Conservation (phyloP, 83 land plant genomes). For the Picea engelmannii region DNA sequence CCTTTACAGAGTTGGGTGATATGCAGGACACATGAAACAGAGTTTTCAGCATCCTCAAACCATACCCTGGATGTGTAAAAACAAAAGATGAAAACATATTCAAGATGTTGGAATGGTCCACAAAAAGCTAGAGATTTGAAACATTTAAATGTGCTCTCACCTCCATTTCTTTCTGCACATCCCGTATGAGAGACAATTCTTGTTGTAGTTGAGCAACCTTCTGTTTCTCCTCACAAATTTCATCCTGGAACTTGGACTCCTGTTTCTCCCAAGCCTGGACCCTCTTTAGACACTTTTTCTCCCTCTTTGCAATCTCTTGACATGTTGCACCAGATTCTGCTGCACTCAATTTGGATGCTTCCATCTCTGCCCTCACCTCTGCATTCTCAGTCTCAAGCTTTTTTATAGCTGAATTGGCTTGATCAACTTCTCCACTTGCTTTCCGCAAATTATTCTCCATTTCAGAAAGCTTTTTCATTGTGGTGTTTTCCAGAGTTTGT, state of each 20-base stretch:
- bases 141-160: slow-evolving; percentile 21
- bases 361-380: slow-evolving; percentile 81
- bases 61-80: slow-evolving; percentile 1
- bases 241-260: slow-evolving; percentile 60
- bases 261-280: slow-evolving; percentile 70
- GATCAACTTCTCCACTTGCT: slow-evolving; percentile 72
- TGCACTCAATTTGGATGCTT: slow-evolving; percentile 75
- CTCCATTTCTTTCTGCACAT: slow-evolving; percentile 53
- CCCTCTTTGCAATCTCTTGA: slow-evolving; percentile 65
- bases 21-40: not conserved
- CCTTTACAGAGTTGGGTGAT: not conserved
- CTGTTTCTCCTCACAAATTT: slow-evolving; percentile 48
- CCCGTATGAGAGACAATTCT: slow-evolving; percentile 29
- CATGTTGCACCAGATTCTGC: slow-evolving; percentile 59
- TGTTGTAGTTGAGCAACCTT: slow-evolving; percentile 37
- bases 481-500: slow-evolving; percentile 59
- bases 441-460: slow-evolving; percentile 75
- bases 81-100: not conserved
- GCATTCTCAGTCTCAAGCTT: slow-evolving; percentile 80
- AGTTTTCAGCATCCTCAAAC: not conserved
- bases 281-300: slow-evolving; percentile 63
- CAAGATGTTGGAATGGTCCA: not conserved
- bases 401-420: slow-evolving; percentile 61
- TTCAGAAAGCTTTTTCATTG: slow-evolving; percentile 66
- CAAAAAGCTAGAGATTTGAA: not conserved